phyloP scores from a whole-genome alignment of 495 filamentous ascomycete species.

The Podospora sp. region DNA sequence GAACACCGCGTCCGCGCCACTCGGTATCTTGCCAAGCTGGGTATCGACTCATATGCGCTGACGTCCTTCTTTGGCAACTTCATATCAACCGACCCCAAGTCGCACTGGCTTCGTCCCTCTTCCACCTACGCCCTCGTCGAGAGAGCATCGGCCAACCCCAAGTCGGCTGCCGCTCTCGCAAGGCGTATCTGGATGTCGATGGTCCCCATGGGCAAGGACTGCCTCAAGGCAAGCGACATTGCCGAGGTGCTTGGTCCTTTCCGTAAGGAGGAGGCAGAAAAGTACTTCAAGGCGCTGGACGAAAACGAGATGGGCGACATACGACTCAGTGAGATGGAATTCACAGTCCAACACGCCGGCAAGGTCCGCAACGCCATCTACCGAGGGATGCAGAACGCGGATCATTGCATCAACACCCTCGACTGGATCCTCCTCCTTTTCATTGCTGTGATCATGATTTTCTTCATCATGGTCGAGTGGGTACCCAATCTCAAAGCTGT shows the following conservation, averaged over 20 bases:
- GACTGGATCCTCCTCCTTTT: constrained; percentile 47
- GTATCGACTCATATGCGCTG: constrained; percentile 34
- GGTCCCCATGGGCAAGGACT: constrained; percentile 33
- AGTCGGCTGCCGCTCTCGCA: constrained; percentile 52
- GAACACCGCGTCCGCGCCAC: constrained; percentile 29
- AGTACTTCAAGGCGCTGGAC: constrained; percentile 34
- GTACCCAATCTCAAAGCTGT: constrained; percentile 34
- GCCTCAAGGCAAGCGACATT: constrained; percentile 31
- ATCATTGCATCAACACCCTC: constrained; percentile 38
- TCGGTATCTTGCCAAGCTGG: constrained; percentile 30
- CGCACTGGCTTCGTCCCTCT: constrained; percentile 33
- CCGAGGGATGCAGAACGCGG: constrained; percentile 34
- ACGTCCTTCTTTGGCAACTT: constrained; percentile 38
- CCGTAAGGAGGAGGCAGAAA: constrained; percentile 32
- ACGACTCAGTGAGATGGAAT: constrained; percentile 36
- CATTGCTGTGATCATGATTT: constrained; percentile 63
- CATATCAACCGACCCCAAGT: constrained; percentile 26
- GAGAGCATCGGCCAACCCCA: constrained; percentile 33
- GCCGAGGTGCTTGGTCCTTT: constrained; percentile 37
- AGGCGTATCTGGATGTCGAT: constrained; percentile 39
- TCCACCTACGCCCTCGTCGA: constrained; percentile 34
- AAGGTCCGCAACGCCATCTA: constrained; percentile 35
- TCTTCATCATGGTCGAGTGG: constrained; percentile 56
- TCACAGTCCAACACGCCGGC: constrained; percentile 31
- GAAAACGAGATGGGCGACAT: constrained; percentile 36